Evolutionary conservation across 129 eudicot species (phyloP).

Genomic region (Oenanthe sinensis): DNA sequence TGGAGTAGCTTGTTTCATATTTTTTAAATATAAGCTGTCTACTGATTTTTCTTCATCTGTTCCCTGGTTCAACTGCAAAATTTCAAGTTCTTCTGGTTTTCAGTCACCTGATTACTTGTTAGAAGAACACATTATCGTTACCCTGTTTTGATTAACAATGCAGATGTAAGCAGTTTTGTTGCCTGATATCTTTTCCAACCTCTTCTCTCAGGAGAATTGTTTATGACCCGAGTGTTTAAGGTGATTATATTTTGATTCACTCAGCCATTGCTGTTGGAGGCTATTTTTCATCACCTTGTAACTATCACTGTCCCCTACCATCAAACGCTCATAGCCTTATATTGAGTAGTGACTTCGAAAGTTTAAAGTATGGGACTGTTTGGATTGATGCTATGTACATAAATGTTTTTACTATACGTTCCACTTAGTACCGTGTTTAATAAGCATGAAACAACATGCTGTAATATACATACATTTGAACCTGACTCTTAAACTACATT

Average conservation of each 20-base stretch:
- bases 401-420: too few relatives aligned
- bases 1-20: not conserved
- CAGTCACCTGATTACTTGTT: not conserved
- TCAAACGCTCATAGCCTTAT: not conserved
- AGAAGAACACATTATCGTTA: not conserved
- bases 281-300: not conserved
- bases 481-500: too few relatives aligned
- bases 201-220: slow-evolving; percentile 57
- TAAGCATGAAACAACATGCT: too few relatives aligned
- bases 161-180: slow-evolving; percentile 62
- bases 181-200: slow-evolving; percentile 43
- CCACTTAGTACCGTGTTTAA: too few relatives aligned
- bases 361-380: too few relatives aligned
- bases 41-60: not conserved
- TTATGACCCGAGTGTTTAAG: slow-evolving; percentile 54
- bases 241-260: slow-evolving; percentile 19
- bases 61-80: not conserved
- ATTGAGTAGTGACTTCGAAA: slow-evolving; percentile 1
- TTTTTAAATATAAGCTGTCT: not conserved
- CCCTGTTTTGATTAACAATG: not conserved
- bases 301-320: not conserved
- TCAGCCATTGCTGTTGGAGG: not conserved
- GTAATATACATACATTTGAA: too few relatives aligned
- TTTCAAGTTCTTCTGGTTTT: not conserved
- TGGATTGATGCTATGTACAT: too few relatives aligned